Evolutionary conservation across 2,329 filamentous ascomycete genomes (phyloP), one percentile per base, ranked within the genome.

Genomic region (Teratosphaeria gauchensis): DNA sequence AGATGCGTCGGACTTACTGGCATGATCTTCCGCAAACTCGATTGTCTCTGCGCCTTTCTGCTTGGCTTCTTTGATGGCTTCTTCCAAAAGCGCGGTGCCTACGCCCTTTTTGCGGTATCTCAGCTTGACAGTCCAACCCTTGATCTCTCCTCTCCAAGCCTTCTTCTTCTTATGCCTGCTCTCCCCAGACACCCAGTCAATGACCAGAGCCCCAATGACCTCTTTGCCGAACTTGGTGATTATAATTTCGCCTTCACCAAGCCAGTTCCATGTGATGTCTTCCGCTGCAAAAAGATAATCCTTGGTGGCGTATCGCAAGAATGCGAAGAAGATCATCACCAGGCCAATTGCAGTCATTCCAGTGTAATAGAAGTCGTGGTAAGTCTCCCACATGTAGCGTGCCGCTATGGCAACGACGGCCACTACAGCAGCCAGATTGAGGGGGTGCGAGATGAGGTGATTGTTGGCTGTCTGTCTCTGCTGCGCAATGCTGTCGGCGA

Each of bases 401-500:
- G 71, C 74, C 21, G 77, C 62, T 4, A 76, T 53, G 4, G 73
- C 68, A 19, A 78, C 65, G 33, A 77, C 59, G 0, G 68, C 69
- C 4, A 75, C 66, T n/a, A 78, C 62, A 1, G 71, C 14, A 1
- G 70, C 64, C 31, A 79, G 64, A 65, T 78, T 80, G 53, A 78
- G 68, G 30, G 81, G 77, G 73, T 90, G 84, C 66, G 82, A 82
- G 61, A 89, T 77, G 59, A 94, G 76, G 62, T 82, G 76, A 57
- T 77, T 76, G 51, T 84, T 82, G 21, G 88, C 84, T 8, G 81
- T 75, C 70, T 90, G 86, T 62, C 87, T 84, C 77, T 94, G 90
- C 74, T 95, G 87, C 38, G 89, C 88, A 55, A 95, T 83, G 59
- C 86, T 90, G 73, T 92, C 89, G 61, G 90, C 87, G 46, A 95